phyloP scores from a whole-genome alignment of 176 grass and related monocot genomes.

The Triticum monococcum region DNA sequence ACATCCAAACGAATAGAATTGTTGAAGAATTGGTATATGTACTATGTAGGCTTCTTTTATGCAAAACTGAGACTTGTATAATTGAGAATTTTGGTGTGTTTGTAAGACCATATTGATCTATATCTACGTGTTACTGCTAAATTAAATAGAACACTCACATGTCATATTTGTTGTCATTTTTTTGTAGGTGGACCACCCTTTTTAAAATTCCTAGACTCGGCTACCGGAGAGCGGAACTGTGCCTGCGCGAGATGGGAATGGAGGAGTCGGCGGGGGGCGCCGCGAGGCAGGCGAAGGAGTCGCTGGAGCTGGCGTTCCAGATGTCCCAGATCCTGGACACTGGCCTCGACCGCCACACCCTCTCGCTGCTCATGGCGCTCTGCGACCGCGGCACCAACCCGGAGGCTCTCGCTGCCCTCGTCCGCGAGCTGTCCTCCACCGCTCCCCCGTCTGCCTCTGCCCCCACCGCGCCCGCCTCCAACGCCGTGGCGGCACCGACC shows the following conservation, averaged over 20 bases:
- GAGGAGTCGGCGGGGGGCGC: constrained; percentile 4
- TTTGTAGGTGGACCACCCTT: not conserved
- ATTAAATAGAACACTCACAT: no score
- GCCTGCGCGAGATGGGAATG: constrained; percentile 23
- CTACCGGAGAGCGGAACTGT: not conserved
- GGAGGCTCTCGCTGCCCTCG: constrained; percentile 74
- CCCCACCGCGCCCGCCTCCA: not conserved
- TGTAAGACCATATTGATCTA: no score
- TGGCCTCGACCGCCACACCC: constrained; percentile 69
- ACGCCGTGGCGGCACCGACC: not conserved
- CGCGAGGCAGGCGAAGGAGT: constrained; percentile 70
- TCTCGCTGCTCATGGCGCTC: constrained; percentile 85
- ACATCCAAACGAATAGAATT: no score
- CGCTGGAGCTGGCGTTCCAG: constrained; percentile 70
- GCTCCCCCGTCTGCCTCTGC: not conserved
- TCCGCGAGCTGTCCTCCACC: constrained; percentile 67
- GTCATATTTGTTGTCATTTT: not conserved
- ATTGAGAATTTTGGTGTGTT: no score
- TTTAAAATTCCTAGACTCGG: not conserved
- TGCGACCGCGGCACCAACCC: constrained; percentile 79
- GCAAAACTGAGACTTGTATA: no score
- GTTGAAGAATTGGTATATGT: no score
- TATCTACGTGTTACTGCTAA: no score
- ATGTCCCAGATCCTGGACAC: constrained; percentile 76
- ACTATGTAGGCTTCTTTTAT: no score